Percentiles rank a stretch among this genome's conserved stretches.
Conservation (phyloP, 2,329 filamentous ascomycete genomes). For the Lecanicillium sp. region DNA sequence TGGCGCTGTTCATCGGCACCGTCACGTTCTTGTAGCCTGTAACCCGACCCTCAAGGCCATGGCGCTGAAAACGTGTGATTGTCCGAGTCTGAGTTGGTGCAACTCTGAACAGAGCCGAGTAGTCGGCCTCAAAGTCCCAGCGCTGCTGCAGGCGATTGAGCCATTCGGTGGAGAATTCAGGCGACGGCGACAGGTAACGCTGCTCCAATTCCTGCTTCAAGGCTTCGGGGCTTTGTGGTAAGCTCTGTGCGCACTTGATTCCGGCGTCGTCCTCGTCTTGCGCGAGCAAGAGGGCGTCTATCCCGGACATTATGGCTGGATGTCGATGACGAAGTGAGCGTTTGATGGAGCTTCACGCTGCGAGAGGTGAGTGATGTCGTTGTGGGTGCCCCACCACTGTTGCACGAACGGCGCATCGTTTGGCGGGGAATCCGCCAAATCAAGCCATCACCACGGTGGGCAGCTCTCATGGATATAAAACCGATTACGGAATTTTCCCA, state of each 20-base stretch:
- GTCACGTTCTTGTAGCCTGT: slow-evolving; percentile 93
- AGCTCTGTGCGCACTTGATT: slow-evolving; percentile 8
- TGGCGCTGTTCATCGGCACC: slow-evolving; percentile 78
- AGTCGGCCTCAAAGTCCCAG: slow-evolving; percentile 77
- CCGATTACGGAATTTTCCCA: too few relatives aligned
- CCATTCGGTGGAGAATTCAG: slow-evolving; percentile 75
- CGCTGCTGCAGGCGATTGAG: slow-evolving; percentile 79
- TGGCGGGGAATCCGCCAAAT: too few relatives aligned
- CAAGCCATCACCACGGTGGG: too few relatives aligned
- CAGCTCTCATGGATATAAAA: too few relatives aligned
- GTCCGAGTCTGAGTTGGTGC: slow-evolving; percentile 89
- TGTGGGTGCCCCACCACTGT: slow-evolving; percentile 12
- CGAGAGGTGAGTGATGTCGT: slow-evolving; percentile 15
- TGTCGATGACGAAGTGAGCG: slow-evolving; percentile 16
- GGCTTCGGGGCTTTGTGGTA: slow-evolving; percentile 41
- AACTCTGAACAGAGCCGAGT: slow-evolving; percentile 76
- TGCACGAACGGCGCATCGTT: too few relatives aligned
- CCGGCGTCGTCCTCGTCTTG: slow-evolving; percentile 14
- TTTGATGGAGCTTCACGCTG: slow-evolving; percentile 23
- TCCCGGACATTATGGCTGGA: slow-evolving; percentile 20
- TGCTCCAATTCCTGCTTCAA: slow-evolving; percentile 65
- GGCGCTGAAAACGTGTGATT: slow-evolving; percentile 84
- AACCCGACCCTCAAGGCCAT: slow-evolving; percentile 85
- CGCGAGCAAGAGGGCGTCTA: slow-evolving; percentile 25
- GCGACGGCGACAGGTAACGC: slow-evolving; percentile 71